Evolutionary conservation across 2,329 filamentous ascomycete species (phyloP), one percentile per base, ranked within the genome.

Genomic region (Rutstroemia sp.): DNA sequence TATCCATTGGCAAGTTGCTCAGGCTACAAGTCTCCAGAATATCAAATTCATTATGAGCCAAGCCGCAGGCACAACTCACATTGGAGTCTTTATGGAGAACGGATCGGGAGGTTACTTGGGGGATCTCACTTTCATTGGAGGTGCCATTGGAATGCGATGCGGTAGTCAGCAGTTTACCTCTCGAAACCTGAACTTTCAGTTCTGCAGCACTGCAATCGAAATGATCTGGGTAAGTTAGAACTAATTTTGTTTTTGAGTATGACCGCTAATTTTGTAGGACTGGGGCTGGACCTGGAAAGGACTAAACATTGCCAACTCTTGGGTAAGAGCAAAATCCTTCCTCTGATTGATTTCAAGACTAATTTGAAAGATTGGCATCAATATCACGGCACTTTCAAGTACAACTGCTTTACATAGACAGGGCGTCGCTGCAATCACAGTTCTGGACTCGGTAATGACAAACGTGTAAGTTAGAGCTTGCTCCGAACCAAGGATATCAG

Each of bases 111-210:
- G 59, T 8, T 52, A 52, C 25, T 58, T 61, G 30, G 41, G 25
- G 0, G 59, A 63, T 18, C 21, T 34, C 14, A 53, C 18, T 21
- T 46, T 62, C 44, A 44, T 4, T 10, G 60, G 60, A 27, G 62
- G 62, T 12, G 38, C 8, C 9, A 47, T 58, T 51, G 76, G 78
- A 64, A 81, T 80, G 45, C 80, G 80, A 65, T 34, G 79, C 5
- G 83, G 82, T 37, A 85, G 83, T 69, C 81, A 86, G 64, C 82
- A 86, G 63, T 82, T 81, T 65, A 81, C 79, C 9, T 78, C 77
- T 18, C 75, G 80, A 46, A 83, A 83, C 60, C 63, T 83, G 59
- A 86, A 90, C 67, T 90, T 87, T 67, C 88, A 85, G 14, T 82
- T 83, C 50, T 78, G 84, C 25, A 88, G 8, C 70, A 80, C 61